Evolutionary conservation across 192 early-diverging fungal genomes (phyloP).

Genomic region (Coemansia sp.): DNA sequence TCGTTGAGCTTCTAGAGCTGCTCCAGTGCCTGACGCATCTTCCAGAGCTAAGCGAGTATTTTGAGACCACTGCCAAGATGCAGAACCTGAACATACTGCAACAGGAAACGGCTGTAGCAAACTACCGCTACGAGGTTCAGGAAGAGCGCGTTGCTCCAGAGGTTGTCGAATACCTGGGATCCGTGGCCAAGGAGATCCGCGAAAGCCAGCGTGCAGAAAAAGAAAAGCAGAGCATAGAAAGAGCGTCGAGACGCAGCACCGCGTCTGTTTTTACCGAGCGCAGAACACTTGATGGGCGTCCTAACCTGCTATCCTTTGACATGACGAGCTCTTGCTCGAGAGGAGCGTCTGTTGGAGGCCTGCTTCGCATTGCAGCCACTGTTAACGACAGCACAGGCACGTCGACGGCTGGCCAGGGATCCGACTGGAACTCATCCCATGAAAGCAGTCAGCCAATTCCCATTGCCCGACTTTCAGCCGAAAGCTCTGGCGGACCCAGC

Average conservation of each 20-base stretch:
- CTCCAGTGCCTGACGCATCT: slow-evolving; percentile 77
- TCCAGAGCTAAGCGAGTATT: slow-evolving; percentile 70
- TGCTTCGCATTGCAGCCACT: slow-evolving; percentile 25
- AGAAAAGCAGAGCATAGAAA: slow-evolving; percentile 40
- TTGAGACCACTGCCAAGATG: slow-evolving; percentile 70
- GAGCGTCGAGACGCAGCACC: slow-evolving; percentile 41
- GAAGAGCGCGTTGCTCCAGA: slow-evolving; percentile 72
- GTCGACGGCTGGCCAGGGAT: background rate
- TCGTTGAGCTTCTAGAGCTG: slow-evolving; percentile 80
- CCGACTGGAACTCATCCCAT: background rate
- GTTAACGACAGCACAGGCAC: background rate
- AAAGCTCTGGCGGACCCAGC: slow-evolving; percentile 16
- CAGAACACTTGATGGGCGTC: slow-evolving; percentile 50
- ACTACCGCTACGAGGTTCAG: slow-evolving; percentile 88
- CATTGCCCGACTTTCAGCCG: slow-evolving; percentile 27
- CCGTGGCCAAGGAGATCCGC: slow-evolving; percentile 70
- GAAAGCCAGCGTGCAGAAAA: slow-evolving; percentile 49
- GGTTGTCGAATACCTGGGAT: slow-evolving; percentile 72
- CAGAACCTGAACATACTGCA: slow-evolving; percentile 71
- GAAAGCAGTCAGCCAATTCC: slow-evolving; percentile 4
- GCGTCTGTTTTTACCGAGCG: slow-evolving; percentile 44
- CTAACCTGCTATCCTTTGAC: slow-evolving; percentile 47
- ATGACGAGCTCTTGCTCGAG: slow-evolving; percentile 20
- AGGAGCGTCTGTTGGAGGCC: slow-evolving; percentile 21
- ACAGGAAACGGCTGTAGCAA: slow-evolving; percentile 67